phyloP scores from a whole-genome alignment of 192 early-diverging fungal species.

The Backusella morwellensis region DNA sequence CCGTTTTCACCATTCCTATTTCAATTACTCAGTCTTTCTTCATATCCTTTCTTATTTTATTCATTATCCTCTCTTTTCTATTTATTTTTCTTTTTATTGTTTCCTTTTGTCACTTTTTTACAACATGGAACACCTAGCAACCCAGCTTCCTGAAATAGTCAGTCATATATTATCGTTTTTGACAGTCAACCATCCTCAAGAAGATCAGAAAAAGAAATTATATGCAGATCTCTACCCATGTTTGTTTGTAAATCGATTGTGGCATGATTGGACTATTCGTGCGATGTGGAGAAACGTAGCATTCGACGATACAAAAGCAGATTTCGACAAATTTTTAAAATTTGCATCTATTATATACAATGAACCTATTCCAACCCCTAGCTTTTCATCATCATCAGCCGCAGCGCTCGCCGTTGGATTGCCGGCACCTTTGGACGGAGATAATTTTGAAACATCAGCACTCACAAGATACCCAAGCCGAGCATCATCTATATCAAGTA shows the following conservation, averaged over 20 bases:
- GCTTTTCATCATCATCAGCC: not conserved
- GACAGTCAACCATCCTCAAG: not conserved
- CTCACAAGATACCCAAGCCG: not conserved
- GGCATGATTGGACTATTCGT: constrained; percentile 28
- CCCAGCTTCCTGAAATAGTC: constrained; percentile 11
- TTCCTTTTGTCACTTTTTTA: not conserved
- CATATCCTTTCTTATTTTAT: not conserved
- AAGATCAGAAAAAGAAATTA: not conserved
- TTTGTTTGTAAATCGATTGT: constrained; percentile 31
- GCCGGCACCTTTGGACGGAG: not conserved
- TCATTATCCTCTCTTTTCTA: not conserved
- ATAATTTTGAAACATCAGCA: not conserved
- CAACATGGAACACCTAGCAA: constrained; percentile 1
- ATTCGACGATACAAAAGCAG: constrained; percentile 30
- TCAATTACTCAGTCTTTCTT: not conserved
- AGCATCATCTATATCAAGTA: constrained; percentile 10
- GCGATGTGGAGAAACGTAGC: constrained; percentile 28
- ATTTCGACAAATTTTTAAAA: constrained; percentile 15
- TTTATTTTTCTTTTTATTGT: constrained; percentile 2
- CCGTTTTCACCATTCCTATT: not conserved
- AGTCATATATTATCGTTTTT: constrained; percentile 12
- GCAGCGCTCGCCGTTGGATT: not conserved
- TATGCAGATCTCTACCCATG: constrained; percentile 17
- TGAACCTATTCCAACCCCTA: not conserved
- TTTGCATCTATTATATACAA: constrained; percentile 15